Conservation (phyloP, 2,329 filamentous ascomycete species). For the Akanthomyces muscarius region DNA sequence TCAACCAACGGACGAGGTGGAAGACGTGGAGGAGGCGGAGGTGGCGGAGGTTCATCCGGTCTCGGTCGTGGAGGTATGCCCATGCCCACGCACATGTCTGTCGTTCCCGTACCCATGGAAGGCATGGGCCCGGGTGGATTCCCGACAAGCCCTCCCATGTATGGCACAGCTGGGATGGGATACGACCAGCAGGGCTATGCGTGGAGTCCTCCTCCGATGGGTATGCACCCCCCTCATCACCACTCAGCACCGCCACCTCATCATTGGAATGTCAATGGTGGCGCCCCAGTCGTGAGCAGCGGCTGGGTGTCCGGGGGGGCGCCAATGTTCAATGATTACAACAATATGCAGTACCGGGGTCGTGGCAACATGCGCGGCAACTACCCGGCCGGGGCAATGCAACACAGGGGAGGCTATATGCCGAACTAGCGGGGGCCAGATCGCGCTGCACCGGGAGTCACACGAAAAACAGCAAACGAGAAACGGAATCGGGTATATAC, state of each 20-base stretch:
- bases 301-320: slow-evolving; percentile 9
- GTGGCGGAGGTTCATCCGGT: slow-evolving; percentile 21
- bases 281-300: slow-evolving; percentile 8
- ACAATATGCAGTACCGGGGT: neutral
- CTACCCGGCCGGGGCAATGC: neutral
- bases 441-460: too few species aligned
- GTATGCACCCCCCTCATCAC: slow-evolving; percentile 3
- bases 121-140: neutral
- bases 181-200: slow-evolving; percentile 10
- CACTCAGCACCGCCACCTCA: slow-evolving; percentile 1
- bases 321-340: slow-evolving; percentile 9
- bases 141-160: slow-evolving; percentile 9
- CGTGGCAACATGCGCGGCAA: slow-evolving; percentile 4
- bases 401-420: slow-evolving; percentile 5
- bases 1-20: slow-evolving; percentile 14
- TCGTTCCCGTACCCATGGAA: neutral
- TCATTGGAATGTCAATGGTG: neutral
- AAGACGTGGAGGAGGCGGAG: slow-evolving; percentile 17
- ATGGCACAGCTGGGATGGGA: slow-evolving; percentile 1
- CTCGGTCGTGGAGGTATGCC: slow-evolving; percentile 7
- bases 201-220: slow-evolving; percentile 8
- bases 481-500: neutral
- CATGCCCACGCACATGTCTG: slow-evolving; percentile 1
- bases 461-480: neutral
- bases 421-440: neutral